Percentiles rank a stretch among this genome's conserved stretches.
phyloP scores from a whole-genome alignment of 495 filamentous ascomycete species.

The Penicillium verhagenii region DNA sequence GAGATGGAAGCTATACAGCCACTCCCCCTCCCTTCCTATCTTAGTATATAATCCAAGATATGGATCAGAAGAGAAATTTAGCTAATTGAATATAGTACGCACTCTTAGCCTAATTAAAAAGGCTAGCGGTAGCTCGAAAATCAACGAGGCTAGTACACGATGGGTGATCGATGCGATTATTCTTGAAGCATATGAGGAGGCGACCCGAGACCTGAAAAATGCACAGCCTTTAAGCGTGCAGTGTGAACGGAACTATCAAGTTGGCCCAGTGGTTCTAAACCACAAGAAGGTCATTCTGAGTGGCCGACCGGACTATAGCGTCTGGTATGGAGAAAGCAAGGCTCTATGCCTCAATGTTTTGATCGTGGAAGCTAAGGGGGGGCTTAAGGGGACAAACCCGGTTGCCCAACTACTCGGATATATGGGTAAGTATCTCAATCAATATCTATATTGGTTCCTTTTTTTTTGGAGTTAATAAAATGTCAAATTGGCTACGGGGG shows the following conservation, averaged over 20 bases:
- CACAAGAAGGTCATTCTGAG: background rate
- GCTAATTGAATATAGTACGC: background rate
- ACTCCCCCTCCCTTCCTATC: background rate
- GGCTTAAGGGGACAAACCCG: background rate
- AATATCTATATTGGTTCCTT: background rate
- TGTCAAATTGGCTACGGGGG: no score
- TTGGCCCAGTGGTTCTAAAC: background rate
- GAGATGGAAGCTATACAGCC: background rate
- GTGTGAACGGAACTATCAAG: background rate
- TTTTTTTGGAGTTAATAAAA: no score
- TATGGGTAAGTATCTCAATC: background rate
- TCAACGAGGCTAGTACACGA: background rate
- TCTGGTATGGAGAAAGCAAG: background rate
- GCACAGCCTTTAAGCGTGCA: background rate
- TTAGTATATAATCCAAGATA: background rate
- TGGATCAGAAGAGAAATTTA: background rate
- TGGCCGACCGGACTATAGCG: background rate
- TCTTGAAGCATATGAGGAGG: background rate
- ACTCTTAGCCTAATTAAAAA: background rate
- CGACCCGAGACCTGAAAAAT: background rate
- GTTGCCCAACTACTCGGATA: background rate
- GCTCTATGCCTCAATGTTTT: background rate
- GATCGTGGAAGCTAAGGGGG: background rate
- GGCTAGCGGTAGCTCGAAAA: background rate
- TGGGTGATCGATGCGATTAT: background rate